These are phyloP conservation scores for Fusarium pseudonygamai DNA, from an alignment of 2,329 filamentous ascomycete species.

Conservation along the genomic window DNA sequence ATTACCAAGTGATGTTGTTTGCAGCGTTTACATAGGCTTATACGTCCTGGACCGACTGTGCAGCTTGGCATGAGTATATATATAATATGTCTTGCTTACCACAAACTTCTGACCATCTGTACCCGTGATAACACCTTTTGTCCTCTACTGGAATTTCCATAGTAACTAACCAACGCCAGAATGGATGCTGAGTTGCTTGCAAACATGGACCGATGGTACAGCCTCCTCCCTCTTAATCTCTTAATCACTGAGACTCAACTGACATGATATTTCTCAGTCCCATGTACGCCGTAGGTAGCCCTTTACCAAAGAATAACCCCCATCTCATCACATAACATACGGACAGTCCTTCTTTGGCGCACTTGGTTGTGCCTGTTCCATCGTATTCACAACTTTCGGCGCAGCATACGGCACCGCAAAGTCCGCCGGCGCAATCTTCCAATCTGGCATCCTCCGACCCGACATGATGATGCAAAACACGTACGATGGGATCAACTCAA, in stretches of 20 bases:
- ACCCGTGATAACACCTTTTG: neutral
- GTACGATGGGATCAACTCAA: constrained; percentile 19
- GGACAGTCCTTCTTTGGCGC: constrained; percentile 54
- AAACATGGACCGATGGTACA: constrained; percentile 51
- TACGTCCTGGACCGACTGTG: neutral
- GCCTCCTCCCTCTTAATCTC: neutral
- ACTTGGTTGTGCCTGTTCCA: constrained; percentile 55
- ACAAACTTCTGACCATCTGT: neutral
- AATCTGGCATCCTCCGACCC: constrained; percentile 55
- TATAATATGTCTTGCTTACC: neutral
- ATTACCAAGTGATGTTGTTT: neutral
- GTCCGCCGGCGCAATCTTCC: constrained; percentile 55
- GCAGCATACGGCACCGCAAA: constrained; percentile 57
- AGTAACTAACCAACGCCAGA: neutral
- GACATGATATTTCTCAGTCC: constrained; percentile 46
- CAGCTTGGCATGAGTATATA: neutral
- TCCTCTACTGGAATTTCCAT: neutral
- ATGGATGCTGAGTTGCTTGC: constrained; percentile 47
- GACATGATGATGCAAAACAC: constrained; percentile 57
- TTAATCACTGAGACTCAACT: neutral
- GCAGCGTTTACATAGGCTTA: neutral
- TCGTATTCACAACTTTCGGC: constrained; percentile 62
- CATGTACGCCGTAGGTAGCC: constrained; percentile 54
- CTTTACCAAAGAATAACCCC: too few species aligned
- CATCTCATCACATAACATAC: neutral